Evolutionary conservation across 768 basidiomycete species (phyloP), one percentile per base, ranked within the genome.

Genomic region (Psilocybe cyanescens): DNA sequence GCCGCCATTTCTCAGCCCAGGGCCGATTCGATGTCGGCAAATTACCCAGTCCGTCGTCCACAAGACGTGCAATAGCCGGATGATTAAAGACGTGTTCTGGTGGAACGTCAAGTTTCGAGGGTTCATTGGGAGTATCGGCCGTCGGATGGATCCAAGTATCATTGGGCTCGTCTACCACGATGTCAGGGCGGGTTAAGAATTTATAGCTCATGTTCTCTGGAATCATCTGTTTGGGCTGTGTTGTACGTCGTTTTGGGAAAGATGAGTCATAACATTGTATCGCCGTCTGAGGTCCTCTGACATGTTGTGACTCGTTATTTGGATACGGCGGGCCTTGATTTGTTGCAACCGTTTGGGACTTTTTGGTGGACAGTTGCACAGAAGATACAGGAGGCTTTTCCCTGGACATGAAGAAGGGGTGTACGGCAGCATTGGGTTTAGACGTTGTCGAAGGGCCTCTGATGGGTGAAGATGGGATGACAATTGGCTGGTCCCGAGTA

Each of bases 1-100:
- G 95, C 17, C 84, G 86, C 84, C 90, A 95, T 67, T 84, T 89
- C 49, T 89, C 85, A 17, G 82, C 75, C 93, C 94, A 96, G 11
- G 83, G 73, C 44, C 85, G 80, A 41, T 80, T 76, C 44, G 76
- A 67, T 24, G 72, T 67, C 8, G 63, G 67, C 8, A 63, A 62
- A 39, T 62, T 62, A 17, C 65, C 66, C 33, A 67, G 62, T 17
- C 66, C 59, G 47, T 66, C 62, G 50, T 69, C 63, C 49, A 75
- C 63, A 45, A 83, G 64, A 31, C 76, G 81, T 45, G 77, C 66
- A 65, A 89, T 83, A 6, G 79, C 84, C 61, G 88, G 85, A 72
- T 89, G 81, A 37, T 72, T 61, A 55, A 66, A 66, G 16, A 62
- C 67, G 60, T 81, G 75, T 54, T 75, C 76, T 14, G 64, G 63